Percentiles rank a stretch among this genome's conserved stretches.
phyloP scores from a whole-genome alignment of 2,329 filamentous ascomycete species.

The Tolypocladium sp. region DNA sequence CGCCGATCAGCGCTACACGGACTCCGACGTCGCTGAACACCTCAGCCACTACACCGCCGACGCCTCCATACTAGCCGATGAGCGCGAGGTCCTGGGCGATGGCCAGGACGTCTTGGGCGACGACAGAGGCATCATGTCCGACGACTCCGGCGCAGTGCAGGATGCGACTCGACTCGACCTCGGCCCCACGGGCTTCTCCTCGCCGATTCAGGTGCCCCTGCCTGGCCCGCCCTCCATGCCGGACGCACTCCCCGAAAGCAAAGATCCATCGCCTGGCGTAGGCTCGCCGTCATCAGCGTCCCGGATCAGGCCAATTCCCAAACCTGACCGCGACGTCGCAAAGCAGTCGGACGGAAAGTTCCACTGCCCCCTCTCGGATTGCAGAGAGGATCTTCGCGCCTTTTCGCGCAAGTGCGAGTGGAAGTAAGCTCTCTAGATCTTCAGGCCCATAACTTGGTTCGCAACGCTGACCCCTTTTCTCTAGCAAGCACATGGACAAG shows the following conservation, averaged over 20 bases:
- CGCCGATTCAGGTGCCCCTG: conserved; percentile 22
- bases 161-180: conserved; percentile 30
- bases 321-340: conserved; percentile 46
- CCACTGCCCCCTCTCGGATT: conserved; percentile 63
- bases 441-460: too few relatives aligned
- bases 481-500: conserved; percentile 96
- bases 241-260: conserved; percentile 22
- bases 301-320: conserved; percentile 45
- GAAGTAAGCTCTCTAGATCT: conserved; percentile 57
- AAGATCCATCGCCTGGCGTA: conserved; percentile 21
- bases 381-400: conserved; percentile 50
- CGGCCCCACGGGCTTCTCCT: conserved; percentile 19
- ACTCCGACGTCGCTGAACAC: conserved; percentile 32
- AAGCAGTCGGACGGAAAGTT: conserved; percentile 68
- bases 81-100: conserved; percentile 12
- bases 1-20: conserved; percentile 30
- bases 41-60: conserved; percentile 34
- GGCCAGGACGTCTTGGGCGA: conserved; percentile 24
- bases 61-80: conserved; percentile 25
- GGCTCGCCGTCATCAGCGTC: conserved; percentile 21
- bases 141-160: conserved; percentile 28
- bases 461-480: neutral
- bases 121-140: conserved; percentile 24
- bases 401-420: conserved; percentile 87
- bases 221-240: conserved; percentile 19